phyloP scores from a whole-genome alignment of 352 stramenopile genomes.

The Globisporangium heterothallicum region DNA sequence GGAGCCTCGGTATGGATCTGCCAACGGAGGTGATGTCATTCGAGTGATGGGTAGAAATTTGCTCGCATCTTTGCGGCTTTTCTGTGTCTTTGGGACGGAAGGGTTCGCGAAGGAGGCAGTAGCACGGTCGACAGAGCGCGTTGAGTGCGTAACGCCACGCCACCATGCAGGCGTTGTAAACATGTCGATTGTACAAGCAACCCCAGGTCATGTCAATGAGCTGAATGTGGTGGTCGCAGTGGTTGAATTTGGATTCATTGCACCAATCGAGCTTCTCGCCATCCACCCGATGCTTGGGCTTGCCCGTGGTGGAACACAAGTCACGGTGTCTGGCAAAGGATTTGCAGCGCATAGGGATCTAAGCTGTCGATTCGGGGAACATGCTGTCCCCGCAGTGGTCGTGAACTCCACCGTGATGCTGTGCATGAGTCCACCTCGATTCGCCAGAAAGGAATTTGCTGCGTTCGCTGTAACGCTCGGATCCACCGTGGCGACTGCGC shows the following conservation, averaged over 20 bases:
- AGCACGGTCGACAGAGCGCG: constrained; percentile 5
- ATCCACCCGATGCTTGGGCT: constrained; percentile 19
- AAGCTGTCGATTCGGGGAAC: constrained; percentile 29
- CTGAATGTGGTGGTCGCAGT: constrained; percentile 12
- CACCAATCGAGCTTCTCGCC: constrained; percentile 23
- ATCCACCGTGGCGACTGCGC: constrained; percentile 6
- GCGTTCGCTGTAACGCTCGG: constrained; percentile 24
- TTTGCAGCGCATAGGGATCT: constrained; percentile 29
- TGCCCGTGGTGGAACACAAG: constrained; percentile 21
- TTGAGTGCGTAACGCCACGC: constrained; percentile 24
- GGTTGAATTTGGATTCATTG: constrained; percentile 34
- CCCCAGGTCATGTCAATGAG: not conserved
- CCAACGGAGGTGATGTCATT: constrained; percentile 24
- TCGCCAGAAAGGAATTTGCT: constrained; percentile 9
- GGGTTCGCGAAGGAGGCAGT: not conserved
- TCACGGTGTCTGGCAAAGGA: constrained; percentile 26
- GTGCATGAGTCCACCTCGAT: constrained; percentile 28
- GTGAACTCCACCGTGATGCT: constrained; percentile 22
- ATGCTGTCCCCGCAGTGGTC: constrained; percentile 15
- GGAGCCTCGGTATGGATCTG: constrained; percentile 23
- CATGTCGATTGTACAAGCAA: constrained; percentile 16
- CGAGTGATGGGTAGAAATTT: constrained; percentile 21
- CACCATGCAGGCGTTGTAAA: constrained; percentile 18
- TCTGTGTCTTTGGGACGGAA: constrained; percentile 27
- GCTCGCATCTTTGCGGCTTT: constrained; percentile 8